Evolutionary conservation across 768 basidiomycete genomes (phyloP), one percentile per base, ranked within the genome.

Genomic region (Chlorophyllum brunneum): DNA sequence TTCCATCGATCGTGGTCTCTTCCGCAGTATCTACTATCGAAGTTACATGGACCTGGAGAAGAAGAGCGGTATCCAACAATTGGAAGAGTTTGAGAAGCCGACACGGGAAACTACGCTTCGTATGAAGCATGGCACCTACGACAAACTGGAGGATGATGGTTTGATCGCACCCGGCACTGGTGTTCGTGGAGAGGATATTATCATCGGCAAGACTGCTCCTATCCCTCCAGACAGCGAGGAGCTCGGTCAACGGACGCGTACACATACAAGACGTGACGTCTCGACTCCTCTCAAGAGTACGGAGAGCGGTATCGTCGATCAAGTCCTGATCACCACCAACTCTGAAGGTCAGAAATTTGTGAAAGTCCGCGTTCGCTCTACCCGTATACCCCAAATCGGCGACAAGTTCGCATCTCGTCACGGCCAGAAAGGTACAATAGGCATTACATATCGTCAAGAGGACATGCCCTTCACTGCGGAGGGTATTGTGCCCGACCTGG

Each of bases 321-420:
- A 97, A 67, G 97, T 99, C 3, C 75, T 98, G 63, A 84, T 99
- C 58, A 97, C 97, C 8, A 98, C 95, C 38, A 98, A 97, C 62
- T 84, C 85, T 4, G 95, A 98, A 56, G 95, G 95, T 1, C 86
- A 93, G 65, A 98, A 98, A 64, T 98, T 99, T 62, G 97, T 98
- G 68, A 98, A 98, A 75, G 88, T 99, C 58, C 89, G 97, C 40
- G 88, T 98, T 23, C 82, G 97, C 38, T 91, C 95, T 16, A 95
- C 93, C 5, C 91, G 97, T 72, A 83, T 98, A 50, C 97, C 97
- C 26, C 95, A 99, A 67, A 97, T 88, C 49, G 97, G 97, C 34
- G 97, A 99, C 78, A 99, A 99, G 71, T 99, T 99, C 59, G 97
- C 97, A 1, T 99, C 97, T 41, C 90, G 97, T 64, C 97, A 99